These are phyloP conservation scores for Botryotinia globosa DNA, from an alignment of 2,329 filamentous ascomycete species.

Conservation along the genomic window DNA sequence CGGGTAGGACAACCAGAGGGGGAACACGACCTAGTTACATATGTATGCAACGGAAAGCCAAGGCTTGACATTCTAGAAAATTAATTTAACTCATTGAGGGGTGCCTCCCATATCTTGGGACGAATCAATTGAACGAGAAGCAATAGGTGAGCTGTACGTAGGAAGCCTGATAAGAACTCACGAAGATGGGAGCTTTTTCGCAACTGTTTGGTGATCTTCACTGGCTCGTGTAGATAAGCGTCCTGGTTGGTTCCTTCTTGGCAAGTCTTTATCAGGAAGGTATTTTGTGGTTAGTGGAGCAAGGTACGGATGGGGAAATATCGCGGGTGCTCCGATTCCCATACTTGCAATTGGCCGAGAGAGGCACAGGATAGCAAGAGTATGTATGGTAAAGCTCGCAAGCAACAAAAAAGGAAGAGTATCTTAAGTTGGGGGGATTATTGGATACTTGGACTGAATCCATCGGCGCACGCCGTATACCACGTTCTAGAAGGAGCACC, in stretches of 20 bases:
- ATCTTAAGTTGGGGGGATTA: slow-evolving; percentile 3
- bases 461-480: slow-evolving; percentile 15
- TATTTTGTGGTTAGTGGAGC: slow-evolving; percentile 11
- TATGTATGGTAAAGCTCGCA: neutral
- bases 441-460: neutral
- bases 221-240: slow-evolving; percentile 19
- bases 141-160: slow-evolving; percentile 11
- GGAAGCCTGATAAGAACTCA: slow-evolving; percentile 17
- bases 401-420: neutral
- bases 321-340: slow-evolving; percentile 2
- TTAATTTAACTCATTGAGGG: neutral
- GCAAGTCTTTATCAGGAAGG: slow-evolving; percentile 19
- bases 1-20: slow-evolving; percentile 11
- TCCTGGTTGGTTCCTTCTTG: slow-evolving; percentile 15
- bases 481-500: neutral
- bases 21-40: slow-evolving; percentile 16
- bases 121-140: slow-evolving; percentile 7
- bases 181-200: neutral
- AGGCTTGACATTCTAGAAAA: slow-evolving; percentile 16
- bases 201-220: neutral
- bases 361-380: neutral
- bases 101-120: neutral
- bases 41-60: slow-evolving; percentile 20
- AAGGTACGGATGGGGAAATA: slow-evolving; percentile 6
- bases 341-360: slow-evolving; percentile 15